Percentiles rank a stretch among this genome's conserved stretches.
These are phyloP conservation scores for Dryadomyces quercus-mongolicae DNA, from an alignment of 2,329 filamentous ascomycete species.

Conservation along the genomic window DNA sequence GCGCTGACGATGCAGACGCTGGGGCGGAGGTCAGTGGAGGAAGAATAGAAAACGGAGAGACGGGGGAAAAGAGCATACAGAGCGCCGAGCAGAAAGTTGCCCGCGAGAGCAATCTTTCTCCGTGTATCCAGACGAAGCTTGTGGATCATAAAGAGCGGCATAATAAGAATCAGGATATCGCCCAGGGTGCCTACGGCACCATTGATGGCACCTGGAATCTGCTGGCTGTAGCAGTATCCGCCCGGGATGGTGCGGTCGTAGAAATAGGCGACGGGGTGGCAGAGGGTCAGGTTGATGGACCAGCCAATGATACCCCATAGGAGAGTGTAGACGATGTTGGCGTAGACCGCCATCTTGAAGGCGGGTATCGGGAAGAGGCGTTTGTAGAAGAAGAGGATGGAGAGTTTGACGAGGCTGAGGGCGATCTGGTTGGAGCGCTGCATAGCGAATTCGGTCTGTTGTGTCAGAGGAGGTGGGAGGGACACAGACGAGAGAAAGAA, in stretches of 20 bases:
- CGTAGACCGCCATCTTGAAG: conserved; percentile 13
- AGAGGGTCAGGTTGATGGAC: conserved; percentile 21
- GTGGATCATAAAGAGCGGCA: conserved; percentile 21
- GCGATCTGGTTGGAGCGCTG: conserved; percentile 11
- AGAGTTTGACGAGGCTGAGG: conserved; percentile 11
- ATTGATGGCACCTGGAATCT: conserved; percentile 17
- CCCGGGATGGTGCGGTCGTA: conserved; percentile 20
- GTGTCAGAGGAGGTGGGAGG: background rate
- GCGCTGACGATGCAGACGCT: conserved; percentile 23
- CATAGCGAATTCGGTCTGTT: conserved; percentile 10
- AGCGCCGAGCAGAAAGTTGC: conserved; percentile 21
- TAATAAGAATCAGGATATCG: conserved; percentile 19
- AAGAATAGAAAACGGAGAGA: conserved; percentile 7
- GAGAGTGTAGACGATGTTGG: conserved; percentile 13
- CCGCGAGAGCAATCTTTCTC: conserved; percentile 19
- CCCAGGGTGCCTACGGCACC: conserved; percentile 20
- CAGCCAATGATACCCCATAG: conserved; percentile 17
- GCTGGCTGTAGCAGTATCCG: conserved; percentile 20
- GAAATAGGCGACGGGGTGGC: conserved; percentile 22
- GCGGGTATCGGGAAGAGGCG: conserved; percentile 11
- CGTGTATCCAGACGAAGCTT: conserved; percentile 17
- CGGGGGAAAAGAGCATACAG: conserved; percentile 16
- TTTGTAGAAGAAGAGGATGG: conserved; percentile 14
- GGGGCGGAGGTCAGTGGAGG: background rate
- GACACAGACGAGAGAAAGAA: background rate